Base-by-base conservation (phyloP, 2,329 filamentous ascomycete species). In the Colletotrichum sp. region DNA sequence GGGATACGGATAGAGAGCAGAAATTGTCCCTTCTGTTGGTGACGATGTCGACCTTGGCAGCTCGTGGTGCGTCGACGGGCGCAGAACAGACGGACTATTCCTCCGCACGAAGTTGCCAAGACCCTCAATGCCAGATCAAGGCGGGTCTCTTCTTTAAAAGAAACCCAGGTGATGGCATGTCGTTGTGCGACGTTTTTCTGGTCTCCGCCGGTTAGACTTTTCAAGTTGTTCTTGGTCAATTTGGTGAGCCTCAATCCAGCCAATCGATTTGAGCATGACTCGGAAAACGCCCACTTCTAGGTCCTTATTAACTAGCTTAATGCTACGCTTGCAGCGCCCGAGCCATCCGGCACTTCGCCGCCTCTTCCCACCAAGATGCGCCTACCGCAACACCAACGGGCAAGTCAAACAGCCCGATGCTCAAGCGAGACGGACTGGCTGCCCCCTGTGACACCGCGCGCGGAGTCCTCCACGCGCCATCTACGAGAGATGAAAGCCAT, bases 211-310 rank as follows among this genome's bases (percentile, higher is more conserved):
- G 7, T 73, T 68, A 67, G 43, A 67, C 38, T 73, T 68, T 65
- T 64, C 26, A 28, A 68, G 30, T 68, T 34, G 69, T 58, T 75
- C 69, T 73, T 73, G 62, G 73, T 43, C 34, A 73, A 68, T 68
- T 67, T 73, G 12, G 18, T 7, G 32, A 65, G 64, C 34, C 34
- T 38, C 34, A 62, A 28, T n/a, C 32, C 16, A 34, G 48, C 70
- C 70, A 75, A 75, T 68, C 28, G 34, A 26, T 16, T n/a, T 16
- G 21, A 13, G 56, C 73, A 73, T 75, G 70, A 75, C 70, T 75
- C 73, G 64, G 32, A 18, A 30, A n/a, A 30, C 16, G 21, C 34
- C 64, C 64, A 73, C 70, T 58, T 62, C 56, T 15, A 48, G 16
- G 32, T 75, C 32, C 56, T 60, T 55, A 62, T 68, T 67, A 56